These are phyloP conservation scores for Dendrobium chrysotoxum DNA, from an alignment of 106 monocot species.

Conservation along the genomic window DNA sequence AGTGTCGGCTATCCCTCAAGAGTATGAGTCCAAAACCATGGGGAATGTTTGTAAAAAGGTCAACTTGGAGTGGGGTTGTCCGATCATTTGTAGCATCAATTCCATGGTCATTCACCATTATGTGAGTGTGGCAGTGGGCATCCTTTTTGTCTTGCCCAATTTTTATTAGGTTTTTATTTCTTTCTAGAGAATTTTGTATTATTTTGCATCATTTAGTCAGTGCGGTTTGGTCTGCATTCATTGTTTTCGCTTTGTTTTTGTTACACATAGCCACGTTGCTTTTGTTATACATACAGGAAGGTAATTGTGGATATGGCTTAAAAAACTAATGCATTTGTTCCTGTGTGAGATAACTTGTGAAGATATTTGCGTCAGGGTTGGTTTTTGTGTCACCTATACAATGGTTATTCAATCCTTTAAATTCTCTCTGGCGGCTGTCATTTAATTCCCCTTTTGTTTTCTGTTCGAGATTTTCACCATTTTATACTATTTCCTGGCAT, in stretches of 20 bases:
- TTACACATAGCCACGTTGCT: too few species aligned
- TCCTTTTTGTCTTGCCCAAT: background rate
- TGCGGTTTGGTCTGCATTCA: background rate
- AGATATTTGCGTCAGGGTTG: background rate
- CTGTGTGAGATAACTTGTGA: background rate
- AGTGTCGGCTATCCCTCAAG: background rate
- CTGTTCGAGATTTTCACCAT: background rate
- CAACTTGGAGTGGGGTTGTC: background rate
- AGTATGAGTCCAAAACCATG: background rate
- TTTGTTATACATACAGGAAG: background rate
- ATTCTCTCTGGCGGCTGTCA: background rate
- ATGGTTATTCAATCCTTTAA: background rate
- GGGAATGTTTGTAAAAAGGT: background rate
- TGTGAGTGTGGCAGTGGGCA: background rate
- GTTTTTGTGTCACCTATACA: too few species aligned
- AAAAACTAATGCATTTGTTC: background rate
- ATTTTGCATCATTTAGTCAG: background rate
- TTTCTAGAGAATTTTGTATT: slow-evolving; percentile 3
- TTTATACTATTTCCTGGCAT: background rate
- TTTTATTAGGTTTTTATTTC: background rate
- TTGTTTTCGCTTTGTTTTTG: too few species aligned
- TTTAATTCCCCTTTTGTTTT: background rate
- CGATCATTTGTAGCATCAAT: background rate
- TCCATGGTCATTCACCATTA: background rate
- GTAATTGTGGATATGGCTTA: too few species aligned